phyloP scores from a whole-genome alignment of 371 early-diverging fungal species.

The Syncephalis plumigaleata region DNA sequence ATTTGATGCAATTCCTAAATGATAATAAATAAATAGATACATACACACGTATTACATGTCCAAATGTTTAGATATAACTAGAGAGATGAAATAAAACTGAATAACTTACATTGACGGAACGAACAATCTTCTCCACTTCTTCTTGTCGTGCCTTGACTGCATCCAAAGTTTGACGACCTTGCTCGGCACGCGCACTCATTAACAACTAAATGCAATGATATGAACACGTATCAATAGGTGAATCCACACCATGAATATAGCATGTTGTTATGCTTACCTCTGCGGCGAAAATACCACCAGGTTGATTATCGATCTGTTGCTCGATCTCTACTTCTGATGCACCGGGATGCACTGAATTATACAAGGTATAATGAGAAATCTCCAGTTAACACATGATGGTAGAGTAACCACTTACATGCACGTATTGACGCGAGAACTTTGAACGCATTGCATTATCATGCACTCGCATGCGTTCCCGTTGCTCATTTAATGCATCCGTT shows the following conservation, averaged over 20 bases:
- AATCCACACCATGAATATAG: too few species aligned
- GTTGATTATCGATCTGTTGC: slow-evolving; percentile 1
- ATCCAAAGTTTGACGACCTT: slow-evolving; percentile 52
- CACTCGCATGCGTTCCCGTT: too few species aligned
- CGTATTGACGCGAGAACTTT: not conserved
- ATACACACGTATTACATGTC: not conserved
- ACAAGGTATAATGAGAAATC: not conserved
- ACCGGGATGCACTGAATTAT: not conserved
- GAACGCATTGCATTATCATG: too few species aligned
- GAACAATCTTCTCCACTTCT: slow-evolving; percentile 64
- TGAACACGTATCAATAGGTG: too few species aligned
- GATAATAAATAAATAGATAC: not conserved
- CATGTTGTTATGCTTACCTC: too few species aligned
- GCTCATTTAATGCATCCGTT: too few species aligned
- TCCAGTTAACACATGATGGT: too few species aligned
- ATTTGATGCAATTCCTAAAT: slow-evolving; percentile 74
- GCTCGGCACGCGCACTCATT: slow-evolving; percentile 48
- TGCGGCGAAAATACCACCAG: not conserved
- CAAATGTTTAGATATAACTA: too few species aligned
- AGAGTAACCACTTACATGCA: not conserved
- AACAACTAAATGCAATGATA: too few species aligned
- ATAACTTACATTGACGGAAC: not conserved
- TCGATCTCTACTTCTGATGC: not conserved
- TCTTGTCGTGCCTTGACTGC: slow-evolving; percentile 71
- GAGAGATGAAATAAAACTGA: too few species aligned